Base-by-base conservation (phyloP, 306 rosid species). In the Vigna unguiculata region DNA sequence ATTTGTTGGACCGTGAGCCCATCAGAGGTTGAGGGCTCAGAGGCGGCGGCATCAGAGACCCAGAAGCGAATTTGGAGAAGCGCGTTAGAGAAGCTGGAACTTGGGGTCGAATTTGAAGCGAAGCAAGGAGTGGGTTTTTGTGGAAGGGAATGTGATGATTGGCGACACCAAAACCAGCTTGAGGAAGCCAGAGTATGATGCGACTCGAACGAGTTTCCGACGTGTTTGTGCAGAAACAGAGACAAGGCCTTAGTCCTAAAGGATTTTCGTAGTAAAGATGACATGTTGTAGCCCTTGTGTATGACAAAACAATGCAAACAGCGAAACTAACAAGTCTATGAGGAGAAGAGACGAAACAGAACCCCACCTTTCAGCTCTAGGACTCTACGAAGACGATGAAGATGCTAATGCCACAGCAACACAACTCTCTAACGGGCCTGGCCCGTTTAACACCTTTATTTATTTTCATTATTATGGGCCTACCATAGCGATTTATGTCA, bases 1-100 rank as follows among this genome's bases (percentile, higher is more conserved):
- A 92, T 92, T 70, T 88, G 81, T 34, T 89, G 86, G 21, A 87
- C 91, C 0, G 97, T 92, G 61, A 95, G 92, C 69, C 96, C 97
- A 67, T 89, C 97, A 1, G 91, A 85, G 49, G 96, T 90, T 55
- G 97, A 87, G 21, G 69, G 89, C 43, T 89, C 88, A 10, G 76
- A 15, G 77, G 86, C 57, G 51, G 77, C 78, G 78, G 85, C 71
- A 60, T 82, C 86, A 20, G 96, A 83, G 9, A 83, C 69, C 66
- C 83, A 88, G 4, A 66, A 84, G 38, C 92, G 91, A 76, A 40
- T 9, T 34, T 51, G 83, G 61, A 17, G 78, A 49, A 11, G 34
- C 54, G 72, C 63, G 32, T 45, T 15, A 41, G 66, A 69, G 76
- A 41, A 13, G 53, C 24, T 49, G 46, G 1, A 2, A 48, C 53